Base-by-base conservation (phyloP, 2,329 filamentous ascomycete genomes). In the Macroventuria anomochaeta region DNA sequence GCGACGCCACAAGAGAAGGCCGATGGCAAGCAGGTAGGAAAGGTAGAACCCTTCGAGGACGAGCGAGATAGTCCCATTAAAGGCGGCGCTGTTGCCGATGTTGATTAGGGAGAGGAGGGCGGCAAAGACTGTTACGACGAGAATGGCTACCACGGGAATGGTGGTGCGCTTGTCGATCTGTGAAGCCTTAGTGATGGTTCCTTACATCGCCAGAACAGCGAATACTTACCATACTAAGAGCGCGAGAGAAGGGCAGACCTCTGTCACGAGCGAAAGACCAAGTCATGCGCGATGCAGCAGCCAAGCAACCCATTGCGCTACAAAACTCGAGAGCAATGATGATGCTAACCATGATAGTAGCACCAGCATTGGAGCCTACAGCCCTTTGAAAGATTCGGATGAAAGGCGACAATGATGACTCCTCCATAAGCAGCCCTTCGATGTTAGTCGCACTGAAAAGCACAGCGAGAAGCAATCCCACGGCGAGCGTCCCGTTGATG, bases 51-150 rank as follows among this genome's bases (percentile, higher is more conserved):
- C 71, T 56, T 72, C 69, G 4, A 74, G 58, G 10, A 72, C 69
- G 8, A 74, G 60, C 28, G 68, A 72, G 25, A 73, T 70, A 3
- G 69, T 72, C 18, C 69, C 71, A 46, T 72, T 73, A 59, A 74
- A 73, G 13, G 71, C 70, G 1, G 61, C 64, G 17, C 70, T 66
- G n/a, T 79, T 81, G 37, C 79, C 80, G 47, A 83, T 77, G 60
- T 82, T 82, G 72, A 83, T 81, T 20, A 83, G 68, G 0, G 77
- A 76, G 31, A 83, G 74, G 3, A 82, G 71, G 4, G 73, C 68
- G 15, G 77, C 76, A 32, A 77, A 71, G 10, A 75, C 61, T 4
- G 80, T 75, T 2, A 80, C 78, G 6, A 80, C 69, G 46, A 79
- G 64, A 49, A 83, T 77, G 2, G 79, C 74, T 43, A 80, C 76